Base-by-base conservation (phyloP, 306 rosid species). In the Fragaria ananassa region DNA sequence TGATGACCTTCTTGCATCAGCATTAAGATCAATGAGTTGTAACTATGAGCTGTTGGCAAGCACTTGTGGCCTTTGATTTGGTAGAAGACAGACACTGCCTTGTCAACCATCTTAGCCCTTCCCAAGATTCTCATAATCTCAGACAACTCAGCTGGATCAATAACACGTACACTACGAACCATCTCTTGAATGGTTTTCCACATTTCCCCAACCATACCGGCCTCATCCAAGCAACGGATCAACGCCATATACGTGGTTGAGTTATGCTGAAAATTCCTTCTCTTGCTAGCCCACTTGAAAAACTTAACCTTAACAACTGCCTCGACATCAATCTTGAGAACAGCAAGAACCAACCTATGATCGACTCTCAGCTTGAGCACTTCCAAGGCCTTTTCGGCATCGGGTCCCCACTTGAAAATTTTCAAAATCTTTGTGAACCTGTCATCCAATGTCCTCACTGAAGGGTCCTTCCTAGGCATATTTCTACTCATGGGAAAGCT, bases 331-430 rank as follows among this genome's bases (percentile, higher is more conserved):
- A 94, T 87, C 76, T 87, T 88, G 53, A 94, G 73, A 83, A 94
- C 89, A 79, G 89, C 85, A 0, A 89, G 91, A 77, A 95, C 95
- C 85, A 95, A 80, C 49, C 96, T 90, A 76, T 90, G 82, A 78
- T 92, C 96, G 6, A 95, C 89, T 81, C 86, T 90, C 81, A 95
- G 77, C 85, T 89, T 92, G 34, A 95, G 79, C 70, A 95, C 96
- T 85, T 95, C 96, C 83, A 92, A 68, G 4, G 98, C 98, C 87
- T 89, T 94, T 79, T 95, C 98, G 25, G 97, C 96, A 83, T 92
- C 96, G 64, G 95, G 84, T 4, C 98, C 98, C 98, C 97, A 95
- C 78, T 92, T 95, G 76, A 95, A 95, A 71, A 95, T 89, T 69
- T 89, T 92, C 91, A 95, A 86, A 74, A 92, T 95, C 88, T 93